phyloP scores from a whole-genome alignment of 2,329 filamentous ascomycete species.

The Fonsecaea nubica region DNA sequence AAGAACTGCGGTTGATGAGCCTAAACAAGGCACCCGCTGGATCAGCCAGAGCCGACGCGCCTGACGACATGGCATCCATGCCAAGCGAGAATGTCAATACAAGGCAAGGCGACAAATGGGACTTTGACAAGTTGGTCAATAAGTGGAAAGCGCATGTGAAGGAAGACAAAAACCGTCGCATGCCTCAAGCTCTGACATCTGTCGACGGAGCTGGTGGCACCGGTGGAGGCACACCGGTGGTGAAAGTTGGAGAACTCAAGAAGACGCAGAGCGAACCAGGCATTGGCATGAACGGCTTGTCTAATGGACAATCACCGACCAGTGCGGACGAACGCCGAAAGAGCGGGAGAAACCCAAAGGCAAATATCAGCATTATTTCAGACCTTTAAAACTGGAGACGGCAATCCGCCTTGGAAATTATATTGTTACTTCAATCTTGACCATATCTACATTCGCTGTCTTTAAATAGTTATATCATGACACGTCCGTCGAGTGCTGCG shows the following conservation, averaged over 20 bases:
- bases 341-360: constrained; percentile 30
- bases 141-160: constrained; percentile 57
- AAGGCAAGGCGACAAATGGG: constrained; percentile 48
- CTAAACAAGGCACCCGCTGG: constrained; percentile 28
- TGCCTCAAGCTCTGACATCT: constrained; percentile 15
- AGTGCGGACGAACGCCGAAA: constrained; percentile 24
- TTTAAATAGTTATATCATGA: neutral
- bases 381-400: constrained; percentile 25
- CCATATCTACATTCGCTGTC: neutral
- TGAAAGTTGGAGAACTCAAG: constrained; percentile 25
- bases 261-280: constrained; percentile 30
- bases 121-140: constrained; percentile 55
- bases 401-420: neutral
- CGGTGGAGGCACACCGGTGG: neutral
- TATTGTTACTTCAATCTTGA: constrained; percentile 1
- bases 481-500: neutral
- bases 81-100: constrained; percentile 26
- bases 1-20: constrained; percentile 34
- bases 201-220: constrained; percentile 4
- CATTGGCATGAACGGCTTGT: constrained; percentile 18
- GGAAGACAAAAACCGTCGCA: constrained; percentile 38
- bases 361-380: constrained; percentile 35
- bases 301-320: constrained; percentile 27
- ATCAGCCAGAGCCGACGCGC: constrained; percentile 6
- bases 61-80: constrained; percentile 17